Base-by-base conservation (phyloP, 345 rosid genomes). In the Chamaenerion angustifolium region DNA sequence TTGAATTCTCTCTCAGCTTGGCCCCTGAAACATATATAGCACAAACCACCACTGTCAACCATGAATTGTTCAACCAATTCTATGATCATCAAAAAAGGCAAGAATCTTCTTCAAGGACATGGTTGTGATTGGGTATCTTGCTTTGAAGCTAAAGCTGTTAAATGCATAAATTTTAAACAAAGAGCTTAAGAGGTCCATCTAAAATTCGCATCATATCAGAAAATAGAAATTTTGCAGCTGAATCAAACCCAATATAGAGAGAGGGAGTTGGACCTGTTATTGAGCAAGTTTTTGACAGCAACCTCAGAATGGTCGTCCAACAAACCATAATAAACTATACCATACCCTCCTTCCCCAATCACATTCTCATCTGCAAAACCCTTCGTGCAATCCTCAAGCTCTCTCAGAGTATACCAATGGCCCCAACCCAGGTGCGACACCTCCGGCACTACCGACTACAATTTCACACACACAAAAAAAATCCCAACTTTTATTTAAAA, bases 1-100 rank as follows among this genome's bases (percentile, higher is more conserved):
- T 77, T 80, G 47, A 89, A 89, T 70, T 89, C 97, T 61, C 62
- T 82, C 71, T 89, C 95, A 19, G 97, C 97, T 63, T 89, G 97
- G 18, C 97, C 97, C 87, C 95, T 89, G 37, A 6, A 56, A 31
- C 19, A 12, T 16, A 19, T 37, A 21, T 13, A 37, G 10, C 40
- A 46, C 16, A 23, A 21, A 25, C 42, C 6, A 13, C 17, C 46
- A 44, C 13, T 12, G 42, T 51, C 35, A 43, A 13, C 12, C 2
- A 49, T 35, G 42, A 50, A 35, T 1, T 23, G 11, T 41, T 49
- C 42, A 23, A 16, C 37, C 45, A 12, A 17, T 23, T 27, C 37
- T 2, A 0, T 15, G 3, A 49, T 49, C 8, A n/a, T n/a, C n/a
- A n/a, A 7, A 16, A 27, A 25, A 25, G 1, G 25, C 3, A 21